Percentiles rank a stretch among this genome's conserved stretches.
phyloP scores from a whole-genome alignment of 208 protist genomes.

The Wallacemonas sp. region DNA sequence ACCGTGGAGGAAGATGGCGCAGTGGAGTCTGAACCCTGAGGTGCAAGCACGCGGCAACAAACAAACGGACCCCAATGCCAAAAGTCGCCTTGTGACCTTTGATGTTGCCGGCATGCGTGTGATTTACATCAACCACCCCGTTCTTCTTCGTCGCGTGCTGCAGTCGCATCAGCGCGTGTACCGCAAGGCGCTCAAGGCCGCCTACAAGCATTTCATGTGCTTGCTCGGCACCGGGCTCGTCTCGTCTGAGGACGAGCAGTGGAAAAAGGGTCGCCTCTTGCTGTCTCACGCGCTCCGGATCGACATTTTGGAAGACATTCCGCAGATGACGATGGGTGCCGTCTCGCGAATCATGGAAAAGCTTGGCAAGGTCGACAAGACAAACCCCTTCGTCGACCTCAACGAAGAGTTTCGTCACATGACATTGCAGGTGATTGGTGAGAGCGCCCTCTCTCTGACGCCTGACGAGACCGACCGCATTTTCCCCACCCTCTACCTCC shows the following conservation, averaged over 20 bases:
- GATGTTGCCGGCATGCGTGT: slow-evolving; percentile 78
- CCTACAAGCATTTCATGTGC: slow-evolving; percentile 91
- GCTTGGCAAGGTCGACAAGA: slow-evolving; percentile 26
- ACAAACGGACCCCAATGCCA: slow-evolving; percentile 19
- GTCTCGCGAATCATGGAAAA: slow-evolving; percentile 71
- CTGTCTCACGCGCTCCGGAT: slow-evolving; percentile 85
- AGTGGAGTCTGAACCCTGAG: slow-evolving; percentile 72
- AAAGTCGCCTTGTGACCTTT: slow-evolving; percentile 68
- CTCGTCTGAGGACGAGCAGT: slow-evolving; percentile 85
- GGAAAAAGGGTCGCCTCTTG: slow-evolving; percentile 82
- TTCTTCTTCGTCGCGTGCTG: slow-evolving; percentile 80
- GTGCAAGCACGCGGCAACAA: slow-evolving; percentile 22
- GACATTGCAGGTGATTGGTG: slow-evolving; percentile 89
- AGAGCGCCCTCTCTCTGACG: slow-evolving; percentile 78
- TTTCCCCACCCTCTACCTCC: slow-evolving; percentile 87
- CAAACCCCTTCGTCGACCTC: slow-evolving; percentile 61
- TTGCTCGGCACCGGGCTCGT: slow-evolving; percentile 88
- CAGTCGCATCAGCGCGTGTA: slow-evolving; percentile 88
- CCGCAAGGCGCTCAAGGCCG: slow-evolving; percentile 73
- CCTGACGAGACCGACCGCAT: slow-evolving; percentile 85
- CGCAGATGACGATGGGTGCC: slow-evolving; percentile 66
- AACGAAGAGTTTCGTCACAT: slow-evolving; percentile 91
- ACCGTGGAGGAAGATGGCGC: slow-evolving; percentile 79
- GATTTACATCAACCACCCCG: slow-evolving; percentile 83
- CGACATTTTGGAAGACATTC: slow-evolving; percentile 85